Evolutionary conservation across 495 filamentous ascomycete species (phyloP).

Genomic region (Penicillium silybi): DNA sequence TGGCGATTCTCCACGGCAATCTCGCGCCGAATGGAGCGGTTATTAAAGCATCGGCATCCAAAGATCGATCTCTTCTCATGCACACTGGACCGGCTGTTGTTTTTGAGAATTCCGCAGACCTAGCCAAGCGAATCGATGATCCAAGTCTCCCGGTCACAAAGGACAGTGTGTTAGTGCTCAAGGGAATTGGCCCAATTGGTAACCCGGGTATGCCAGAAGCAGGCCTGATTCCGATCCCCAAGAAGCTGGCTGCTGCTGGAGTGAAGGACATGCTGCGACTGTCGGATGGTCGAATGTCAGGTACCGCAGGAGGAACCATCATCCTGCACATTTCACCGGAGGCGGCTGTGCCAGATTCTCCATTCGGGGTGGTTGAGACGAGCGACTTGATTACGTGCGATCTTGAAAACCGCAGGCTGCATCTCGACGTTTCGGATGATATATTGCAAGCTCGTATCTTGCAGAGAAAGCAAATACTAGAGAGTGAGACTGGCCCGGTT

Average conservation of each 20-base stretch:
- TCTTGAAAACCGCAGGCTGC: constrained; percentile 40
- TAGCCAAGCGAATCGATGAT: constrained; percentile 56
- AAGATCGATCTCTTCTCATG: constrained; percentile 43
- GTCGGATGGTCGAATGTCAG: constrained; percentile 65
- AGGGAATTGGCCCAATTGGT: constrained; percentile 60
- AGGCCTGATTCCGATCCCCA: constrained; percentile 60
- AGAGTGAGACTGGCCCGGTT: constrained; percentile 23
- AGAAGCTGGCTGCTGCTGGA: constrained; percentile 54
- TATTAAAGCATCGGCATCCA: constrained; percentile 61
- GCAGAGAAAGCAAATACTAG: constrained; percentile 24
- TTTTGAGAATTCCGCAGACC: constrained; percentile 52
- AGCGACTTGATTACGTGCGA: constrained; percentile 57
- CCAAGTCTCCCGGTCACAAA: constrained; percentile 47
- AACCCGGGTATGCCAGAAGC: constrained; percentile 69
- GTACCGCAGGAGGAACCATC: constrained; percentile 67
- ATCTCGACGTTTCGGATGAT: constrained; percentile 46
- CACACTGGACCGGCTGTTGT: constrained; percentile 57
- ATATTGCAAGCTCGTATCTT: constrained; percentile 40
- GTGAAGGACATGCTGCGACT: constrained; percentile 64
- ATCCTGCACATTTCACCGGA: constrained; percentile 63
- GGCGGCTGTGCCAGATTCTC: constrained; percentile 50
- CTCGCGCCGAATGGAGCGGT: constrained; percentile 55
- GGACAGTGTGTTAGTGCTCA: constrained; percentile 56
- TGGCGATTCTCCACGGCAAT: constrained; percentile 54
- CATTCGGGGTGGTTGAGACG: constrained; percentile 56